Evolutionary conservation across 257 asterid species (phyloP), one percentile per base, ranked within the genome.

Genomic region (Scutellaria galericulata): DNA sequence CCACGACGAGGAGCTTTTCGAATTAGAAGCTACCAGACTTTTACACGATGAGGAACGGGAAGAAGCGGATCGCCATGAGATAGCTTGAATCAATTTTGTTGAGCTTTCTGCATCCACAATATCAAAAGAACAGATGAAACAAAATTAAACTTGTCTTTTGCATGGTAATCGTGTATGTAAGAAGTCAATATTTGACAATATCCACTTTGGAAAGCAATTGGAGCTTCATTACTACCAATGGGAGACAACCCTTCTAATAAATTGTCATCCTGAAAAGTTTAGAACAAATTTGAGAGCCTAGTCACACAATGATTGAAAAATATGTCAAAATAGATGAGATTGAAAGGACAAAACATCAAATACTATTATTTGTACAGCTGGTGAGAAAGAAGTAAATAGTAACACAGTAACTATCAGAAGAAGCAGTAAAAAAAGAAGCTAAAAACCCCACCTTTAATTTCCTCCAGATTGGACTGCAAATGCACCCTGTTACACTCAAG

Each of bases 401-500:
- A 2, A 53, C 4, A 20, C 14, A 22, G 14, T 20, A 11, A 51
- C 52, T 10, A 9, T n/a, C 4, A 66, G 37, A 14, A 27, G 24
- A 4, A 35, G 13, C 27, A 68, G 35, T 7, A 44, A 55, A 55
- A 18, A 52, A 27, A 73, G 14, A 41, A 64, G 14, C 11, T 5
- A 70, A 45, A 27, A 54, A 54, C 1, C 3, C 3, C 41, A 94
- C 97, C 97, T 87, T 89, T 94, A 5, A 92, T 81, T 80, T 91
- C 97, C 68, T 90, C 95, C 59, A 93, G 67, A 85, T 91, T 88
- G 18, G 97, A 87, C 84, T 86, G 96, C 79, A 88, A 75, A 73
- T 85, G 96, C 57, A 91, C 90, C 87, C 91, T 84, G 66, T 89
- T 89, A 52, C 91, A 90, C 83, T 91, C 99, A 67, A 94, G 74